Conservation (phyloP, 345 rosid genomes). For the Populus simonii region DNA sequence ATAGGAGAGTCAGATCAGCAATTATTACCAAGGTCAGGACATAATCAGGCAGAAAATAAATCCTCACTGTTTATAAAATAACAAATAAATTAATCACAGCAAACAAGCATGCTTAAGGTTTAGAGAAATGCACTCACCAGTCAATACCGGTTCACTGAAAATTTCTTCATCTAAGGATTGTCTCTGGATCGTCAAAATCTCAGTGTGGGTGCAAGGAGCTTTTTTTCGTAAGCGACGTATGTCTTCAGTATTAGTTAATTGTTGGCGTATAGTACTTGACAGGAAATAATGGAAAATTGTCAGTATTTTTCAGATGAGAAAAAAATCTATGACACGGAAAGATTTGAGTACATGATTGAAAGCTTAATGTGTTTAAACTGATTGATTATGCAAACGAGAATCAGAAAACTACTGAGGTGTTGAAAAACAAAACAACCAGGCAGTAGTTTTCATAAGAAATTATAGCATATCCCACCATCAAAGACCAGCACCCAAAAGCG, state of each 20-base stretch:
- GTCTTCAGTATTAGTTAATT: conserved; percentile 78
- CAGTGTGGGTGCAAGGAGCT: conserved; percentile 94
- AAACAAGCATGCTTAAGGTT: conserved; percentile 11
- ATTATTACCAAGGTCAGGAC: background rate
- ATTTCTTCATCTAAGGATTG: conserved; percentile 73
- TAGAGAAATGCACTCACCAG: conserved; percentile 57
- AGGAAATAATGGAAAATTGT: conserved; percentile 26
- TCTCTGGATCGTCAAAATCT: conserved; percentile 79
- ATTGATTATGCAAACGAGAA: background rate
- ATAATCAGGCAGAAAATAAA: background rate
- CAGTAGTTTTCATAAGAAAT: background rate
- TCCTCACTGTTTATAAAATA: background rate
- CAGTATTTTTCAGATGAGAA: conserved; percentile 8
- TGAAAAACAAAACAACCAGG: background rate
- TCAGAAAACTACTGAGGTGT: background rate
- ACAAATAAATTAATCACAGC: background rate
- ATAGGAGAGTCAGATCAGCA: background rate
- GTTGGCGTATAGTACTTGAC: conserved; percentile 80
- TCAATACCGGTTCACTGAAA: conserved; percentile 55
- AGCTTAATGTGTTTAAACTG: background rate
- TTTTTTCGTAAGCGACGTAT: conserved; percentile 92
- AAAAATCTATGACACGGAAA: background rate
- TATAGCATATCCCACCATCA: background rate
- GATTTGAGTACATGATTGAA: background rate
- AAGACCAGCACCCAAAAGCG: background rate